These are phyloP conservation scores for Boletales sp. DNA, from an alignment of 768 basidiomycete genomes.

Conservation along the genomic window DNA sequence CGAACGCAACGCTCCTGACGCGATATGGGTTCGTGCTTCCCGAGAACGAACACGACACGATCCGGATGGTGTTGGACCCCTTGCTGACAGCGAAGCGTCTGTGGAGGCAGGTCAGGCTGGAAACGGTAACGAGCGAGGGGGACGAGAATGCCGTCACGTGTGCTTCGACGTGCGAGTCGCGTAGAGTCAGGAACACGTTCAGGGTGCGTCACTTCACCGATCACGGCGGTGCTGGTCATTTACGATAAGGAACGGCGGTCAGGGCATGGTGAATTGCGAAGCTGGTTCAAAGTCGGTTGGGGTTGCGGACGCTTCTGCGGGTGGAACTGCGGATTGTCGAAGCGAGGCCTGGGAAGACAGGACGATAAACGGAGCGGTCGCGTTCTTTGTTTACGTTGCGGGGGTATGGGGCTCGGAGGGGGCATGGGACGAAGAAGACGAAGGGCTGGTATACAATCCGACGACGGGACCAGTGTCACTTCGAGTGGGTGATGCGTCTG, in stretches of 20 bases:
- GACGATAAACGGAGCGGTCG: conserved; percentile 9
- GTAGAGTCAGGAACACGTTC: conserved; percentile 24
- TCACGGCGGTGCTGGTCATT: conserved; percentile 22
- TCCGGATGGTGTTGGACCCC: conserved; percentile 33
- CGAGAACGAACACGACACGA: conserved; percentile 62
- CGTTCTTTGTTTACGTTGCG: conserved; percentile 19
- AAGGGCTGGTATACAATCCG: conserved; percentile 25
- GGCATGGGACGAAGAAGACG: conserved; percentile 25
- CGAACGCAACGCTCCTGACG: conserved; percentile 61
- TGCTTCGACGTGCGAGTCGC: conserved; percentile 4
- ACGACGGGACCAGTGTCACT: conserved; percentile 8
- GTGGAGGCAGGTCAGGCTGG: conserved; percentile 11
- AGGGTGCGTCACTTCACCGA: conserved; percentile 21
- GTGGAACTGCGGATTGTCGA: neutral
- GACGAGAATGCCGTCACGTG: conserved; percentile 17
- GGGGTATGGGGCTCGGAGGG: conserved; percentile 20
- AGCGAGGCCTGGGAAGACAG: conserved; percentile 16
- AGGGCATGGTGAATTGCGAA: conserved; percentile 17
- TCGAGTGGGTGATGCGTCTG: conserved; percentile 12
- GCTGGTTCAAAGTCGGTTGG: neutral
- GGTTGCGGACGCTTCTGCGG: neutral
- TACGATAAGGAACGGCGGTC: conserved; percentile 22
- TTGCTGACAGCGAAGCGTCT: conserved; percentile 11
- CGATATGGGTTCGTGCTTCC: conserved; percentile 77
- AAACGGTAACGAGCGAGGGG: neutral